These are phyloP conservation scores for Aspergillus sp. DNA, from an alignment of 2,329 filamentous ascomycete species.

Conservation along the genomic window DNA sequence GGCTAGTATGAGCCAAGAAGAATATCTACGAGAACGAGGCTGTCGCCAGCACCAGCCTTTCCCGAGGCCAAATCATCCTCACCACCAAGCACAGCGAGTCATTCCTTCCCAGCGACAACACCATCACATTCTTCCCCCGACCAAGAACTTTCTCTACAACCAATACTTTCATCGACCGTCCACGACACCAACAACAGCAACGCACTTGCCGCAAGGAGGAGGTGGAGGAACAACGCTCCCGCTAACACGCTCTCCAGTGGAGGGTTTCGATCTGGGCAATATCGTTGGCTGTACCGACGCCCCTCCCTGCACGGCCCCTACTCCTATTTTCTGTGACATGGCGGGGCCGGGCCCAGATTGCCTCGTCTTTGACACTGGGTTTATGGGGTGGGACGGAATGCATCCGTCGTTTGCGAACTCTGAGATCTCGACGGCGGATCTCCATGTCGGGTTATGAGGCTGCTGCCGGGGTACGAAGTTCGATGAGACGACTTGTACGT, in stretches of 20 bases:
- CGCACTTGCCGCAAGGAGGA: conserved; percentile 15
- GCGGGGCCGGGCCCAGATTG: conserved; percentile 26
- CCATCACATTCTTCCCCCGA: neutral
- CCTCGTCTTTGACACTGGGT: conserved; percentile 25
- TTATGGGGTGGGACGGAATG: conserved; percentile 26
- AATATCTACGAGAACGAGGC: conserved; percentile 22
- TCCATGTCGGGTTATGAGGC: conserved; percentile 25
- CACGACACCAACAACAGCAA: conserved; percentile 10
- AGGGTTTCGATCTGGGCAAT: conserved; percentile 28
- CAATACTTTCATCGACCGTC: conserved; percentile 19
- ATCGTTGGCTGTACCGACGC: conserved; percentile 35
- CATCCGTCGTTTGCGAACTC: conserved; percentile 21
- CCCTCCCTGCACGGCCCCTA: conserved; percentile 26
- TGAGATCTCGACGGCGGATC: conserved; percentile 24
- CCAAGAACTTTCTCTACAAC: conserved; percentile 20
- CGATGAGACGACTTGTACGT: neutral
- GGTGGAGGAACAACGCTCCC: conserved; percentile 7
- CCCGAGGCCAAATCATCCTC: neutral
- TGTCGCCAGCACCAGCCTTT: conserved; percentile 3
- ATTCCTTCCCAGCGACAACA: conserved; percentile 20
- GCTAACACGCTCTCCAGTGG: conserved; percentile 22
- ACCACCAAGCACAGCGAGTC: conserved; percentile 17
- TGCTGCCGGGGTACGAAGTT: neutral
- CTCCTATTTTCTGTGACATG: conserved; percentile 34
- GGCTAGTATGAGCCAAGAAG: conserved; percentile 27